A percentile compares a stretch with the other conserved stretches of the same genome.
phyloP scores from a whole-genome alignment of 2,329 filamentous ascomycete species.

The Rhexocercosporidium sp. region DNA sequence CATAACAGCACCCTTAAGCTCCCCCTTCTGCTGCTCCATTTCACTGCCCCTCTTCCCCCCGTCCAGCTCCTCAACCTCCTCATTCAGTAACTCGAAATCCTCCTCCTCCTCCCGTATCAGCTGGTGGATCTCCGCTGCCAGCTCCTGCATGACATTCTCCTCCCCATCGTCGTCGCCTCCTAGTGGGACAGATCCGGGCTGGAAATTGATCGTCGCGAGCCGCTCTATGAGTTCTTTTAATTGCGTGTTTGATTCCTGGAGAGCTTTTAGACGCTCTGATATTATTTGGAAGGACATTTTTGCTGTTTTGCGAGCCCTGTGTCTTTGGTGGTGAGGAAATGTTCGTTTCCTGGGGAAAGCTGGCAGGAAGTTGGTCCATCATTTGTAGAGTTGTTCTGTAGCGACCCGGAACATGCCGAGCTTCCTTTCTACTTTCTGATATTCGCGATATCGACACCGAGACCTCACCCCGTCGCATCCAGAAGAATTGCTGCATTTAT shows the following conservation, averaged over 20 bases:
- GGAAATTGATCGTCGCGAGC: constrained; percentile 62
- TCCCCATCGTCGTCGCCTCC: constrained; percentile 41
- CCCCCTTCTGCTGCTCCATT: constrained; percentile 65
- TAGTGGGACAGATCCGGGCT: constrained; percentile 61
- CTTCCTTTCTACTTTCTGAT: constrained; percentile 19
- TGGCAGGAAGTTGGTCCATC: constrained; percentile 11
- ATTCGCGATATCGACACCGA: background rate
- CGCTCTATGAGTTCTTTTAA: constrained; percentile 64
- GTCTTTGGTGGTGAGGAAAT: background rate
- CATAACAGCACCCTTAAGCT: constrained; percentile 69
- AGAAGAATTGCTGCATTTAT: background rate
- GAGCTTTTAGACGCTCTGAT: constrained; percentile 62
- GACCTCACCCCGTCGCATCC: background rate
- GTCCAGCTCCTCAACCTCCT: constrained; percentile 76
- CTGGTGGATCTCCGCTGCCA: constrained; percentile 81
- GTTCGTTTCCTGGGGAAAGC: constrained; percentile 14
- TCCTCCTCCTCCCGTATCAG: constrained; percentile 79
- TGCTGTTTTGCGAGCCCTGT: background rate
- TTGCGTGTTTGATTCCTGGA: constrained; percentile 66
- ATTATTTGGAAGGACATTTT: constrained; percentile 63
- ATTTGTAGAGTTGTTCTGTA: constrained; percentile 7
- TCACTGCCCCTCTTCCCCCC: constrained; percentile 56
- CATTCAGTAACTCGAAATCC: constrained; percentile 78
- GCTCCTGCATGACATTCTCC: constrained; percentile 67
- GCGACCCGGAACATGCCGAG: constrained; percentile 23